Base-by-base conservation (phyloP, 2,329 filamentous ascomycete species). In the Podosphaera aphanis region DNA sequence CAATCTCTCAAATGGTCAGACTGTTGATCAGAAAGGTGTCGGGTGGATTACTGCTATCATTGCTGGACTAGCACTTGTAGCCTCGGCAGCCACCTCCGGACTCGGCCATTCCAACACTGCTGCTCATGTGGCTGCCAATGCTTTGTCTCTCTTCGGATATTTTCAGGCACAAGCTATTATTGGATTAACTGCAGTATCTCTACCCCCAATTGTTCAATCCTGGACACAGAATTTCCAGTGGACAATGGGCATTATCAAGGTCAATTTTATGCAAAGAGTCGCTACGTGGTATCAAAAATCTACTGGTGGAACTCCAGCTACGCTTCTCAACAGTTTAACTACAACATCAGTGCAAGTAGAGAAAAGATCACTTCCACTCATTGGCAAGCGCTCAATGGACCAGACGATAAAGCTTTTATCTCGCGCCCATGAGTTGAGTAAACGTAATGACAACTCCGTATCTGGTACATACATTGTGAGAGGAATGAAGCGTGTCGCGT, bases 191-290 rank as follows among this genome's bases (percentile, higher is more conserved):
- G 74, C 79, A 18, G 79, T 94, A 13, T 68, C 70, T 40, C 71
- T 93, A 46, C 88, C 88, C 8, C 88, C 88, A 0, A 82, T 93
- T 49, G 88, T 93, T 46, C 72, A 82, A 56, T 73, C 86, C 0
- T 95, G 88, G 88, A 93, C 86, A 1, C 86, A 94, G 64, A 88
- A 94, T 64, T 94, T 95, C 65, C 82, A 92, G 60, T 95, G 88
- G 88, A 92, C 80, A 57, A 90, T 95, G 83, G 88, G 88, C 55
- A 85, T 95, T 56, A 93, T 95, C 56, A 73, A 74, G 44, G 70
- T 94, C 37, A 69, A 68, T n/a, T 94, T 93, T 61, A 73, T 94
- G 64, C 84, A 95, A 65, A 69, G 68, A 42, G 82, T 93, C 57
- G 83, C 83, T 50, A 93, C 85, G 31, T 95, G 88, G 88, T 95